Conservation (phyloP, 179 eudicot genomes). For the Pouteria campechiana region DNA sequence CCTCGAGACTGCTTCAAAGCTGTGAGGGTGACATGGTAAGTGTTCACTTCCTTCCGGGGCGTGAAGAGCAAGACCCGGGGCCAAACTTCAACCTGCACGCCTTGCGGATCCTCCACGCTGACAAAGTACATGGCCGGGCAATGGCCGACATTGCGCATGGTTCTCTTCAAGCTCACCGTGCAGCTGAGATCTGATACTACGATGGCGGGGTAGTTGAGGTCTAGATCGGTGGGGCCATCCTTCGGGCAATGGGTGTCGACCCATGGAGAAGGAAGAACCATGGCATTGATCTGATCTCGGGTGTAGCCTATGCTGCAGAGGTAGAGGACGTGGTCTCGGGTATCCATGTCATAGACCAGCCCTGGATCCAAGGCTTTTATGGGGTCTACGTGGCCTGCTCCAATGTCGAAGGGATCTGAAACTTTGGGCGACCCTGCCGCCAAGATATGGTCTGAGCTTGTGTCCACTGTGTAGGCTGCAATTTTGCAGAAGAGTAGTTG, state of each 20-base stretch:
- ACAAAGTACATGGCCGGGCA: conserved; percentile 19
- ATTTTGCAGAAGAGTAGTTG: not conserved
- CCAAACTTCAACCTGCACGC: conserved; percentile 37
- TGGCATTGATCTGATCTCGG: conserved; percentile 10
- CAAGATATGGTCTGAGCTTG: conserved; percentile 15
- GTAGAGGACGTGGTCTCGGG: conserved; percentile 24
- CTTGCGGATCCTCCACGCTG: conserved; percentile 23
- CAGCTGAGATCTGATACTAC: conserved; percentile 20
- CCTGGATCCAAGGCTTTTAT: conserved; percentile 38
- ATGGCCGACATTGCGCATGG: conserved; percentile 21
- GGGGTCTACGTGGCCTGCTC: conserved; percentile 38
- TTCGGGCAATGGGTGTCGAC: conserved; percentile 11
- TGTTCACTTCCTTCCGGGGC: conserved; percentile 15
- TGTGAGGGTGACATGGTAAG: conserved; percentile 24
- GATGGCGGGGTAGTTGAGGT: conserved; percentile 39
- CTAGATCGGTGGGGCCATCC: not conserved
- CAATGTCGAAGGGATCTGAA: conserved; percentile 31
- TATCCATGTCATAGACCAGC: conserved; percentile 28
- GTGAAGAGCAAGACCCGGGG: conserved; percentile 27
- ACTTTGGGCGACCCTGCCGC: conserved; percentile 18
- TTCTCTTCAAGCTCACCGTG: conserved; percentile 25
- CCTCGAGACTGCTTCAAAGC: conserved; percentile 29
- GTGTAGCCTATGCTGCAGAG: conserved; percentile 41
- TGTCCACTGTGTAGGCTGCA: conserved; percentile 27
- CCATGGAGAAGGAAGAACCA: not conserved